Base-by-base conservation (phyloP, 2,329 filamentous ascomycete genomes). In the Talaromyces sp. region DNA sequence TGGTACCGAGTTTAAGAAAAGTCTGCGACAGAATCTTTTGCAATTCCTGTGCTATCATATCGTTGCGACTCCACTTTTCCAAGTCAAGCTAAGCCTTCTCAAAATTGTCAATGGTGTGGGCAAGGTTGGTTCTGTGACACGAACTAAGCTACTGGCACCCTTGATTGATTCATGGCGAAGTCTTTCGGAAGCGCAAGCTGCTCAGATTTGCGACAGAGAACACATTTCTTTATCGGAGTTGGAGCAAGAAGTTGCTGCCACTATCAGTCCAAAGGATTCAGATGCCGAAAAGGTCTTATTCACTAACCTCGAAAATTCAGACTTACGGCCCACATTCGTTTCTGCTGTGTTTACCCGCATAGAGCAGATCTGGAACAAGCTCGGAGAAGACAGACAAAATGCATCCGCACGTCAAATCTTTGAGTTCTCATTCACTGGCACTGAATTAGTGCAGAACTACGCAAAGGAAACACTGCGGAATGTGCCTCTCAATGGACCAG, bases 131-230 rank as follows among this genome's bases (percentile, higher is more conserved):
- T 88, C 87, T n/a, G 87, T 84, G 31, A 87, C 89, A 11, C 89
- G 92, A 64, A 91, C 88, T 1, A 88, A 90, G 69, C 82, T 90
- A 24, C 80, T 98, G n/a, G 79, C 94, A n/a, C 91, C 93, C 1
- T 78, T 90, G 3, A 81, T 97, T 37, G 83, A 86, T 64, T 83
- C 84, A 73, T 96, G 92, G 92, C 82, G 87, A 31, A 76, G 79
- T 9, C 74, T 91, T 24, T 77, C 79, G 11, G 79, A 82, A 10
- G 76, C 80, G 1, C 82, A 89, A 31, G 85, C 86, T 0, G 71
- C 79, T 8, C 76, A 80, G 7, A 78, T 83, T 13, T 89, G 85
- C 62, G 70, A 75, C 33, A 74, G 74, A 24, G 84, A 87, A 71
- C 77, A 80, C 39, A 67, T 89, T 14, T 76, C 82, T 22, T 67